Base-by-base conservation (phyloP, 2,329 filamentous ascomycete genomes). In the Botrytis paeoniae region DNA sequence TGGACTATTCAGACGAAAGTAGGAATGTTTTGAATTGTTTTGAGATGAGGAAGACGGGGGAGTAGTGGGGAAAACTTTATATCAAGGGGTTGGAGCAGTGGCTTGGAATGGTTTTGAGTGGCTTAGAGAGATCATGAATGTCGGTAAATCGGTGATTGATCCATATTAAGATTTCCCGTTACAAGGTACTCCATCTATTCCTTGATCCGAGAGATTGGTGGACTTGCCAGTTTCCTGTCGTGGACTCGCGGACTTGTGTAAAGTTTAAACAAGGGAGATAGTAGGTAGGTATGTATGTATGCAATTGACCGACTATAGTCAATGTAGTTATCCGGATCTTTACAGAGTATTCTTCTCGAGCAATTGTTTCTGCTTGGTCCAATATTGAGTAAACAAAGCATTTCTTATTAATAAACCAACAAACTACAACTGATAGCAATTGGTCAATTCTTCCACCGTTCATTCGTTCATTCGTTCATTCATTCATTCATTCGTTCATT, bases 101-200 rank as follows among this genome's bases (percentile, higher is more conserved):
- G 37, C 60, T 62, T 29, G 25, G 59, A 37, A 8, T 37, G 59
- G 10, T 0, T 51, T 8, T 61, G 59, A 61, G 22, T 39, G 59
- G 59, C 57, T 60, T 35, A 60, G 32, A 60, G 22, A 37, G 35
- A 3, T 61, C 51, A 18, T 18, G 39, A 32, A 64, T 64, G 5
- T 64, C 62, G 62, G 62, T 16, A 39, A 39, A 68, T 68, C 45
- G 45, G 45, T 68, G 64, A 54, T 68, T 68, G n/a, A 54, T 68
- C 35, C n/a, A 18, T 57, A 57, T 57, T 64, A 64, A 64, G 61
- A 64, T 64, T 64, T 64, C 39, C 39, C 25, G n/a, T 22, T 29
- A 20, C 61, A 45, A 43, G 39, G 61, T 32, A 45, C 61, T 57
- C 32, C 59, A 64, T 41, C 16, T 45, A 2, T 64, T 45, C 62